Percentiles rank a stretch among this genome's conserved stretches.
These are phyloP conservation scores for Colletotrichum sp. DNA, from an alignment of 2,329 filamentous ascomycete genomes.

Conservation along the genomic window DNA sequence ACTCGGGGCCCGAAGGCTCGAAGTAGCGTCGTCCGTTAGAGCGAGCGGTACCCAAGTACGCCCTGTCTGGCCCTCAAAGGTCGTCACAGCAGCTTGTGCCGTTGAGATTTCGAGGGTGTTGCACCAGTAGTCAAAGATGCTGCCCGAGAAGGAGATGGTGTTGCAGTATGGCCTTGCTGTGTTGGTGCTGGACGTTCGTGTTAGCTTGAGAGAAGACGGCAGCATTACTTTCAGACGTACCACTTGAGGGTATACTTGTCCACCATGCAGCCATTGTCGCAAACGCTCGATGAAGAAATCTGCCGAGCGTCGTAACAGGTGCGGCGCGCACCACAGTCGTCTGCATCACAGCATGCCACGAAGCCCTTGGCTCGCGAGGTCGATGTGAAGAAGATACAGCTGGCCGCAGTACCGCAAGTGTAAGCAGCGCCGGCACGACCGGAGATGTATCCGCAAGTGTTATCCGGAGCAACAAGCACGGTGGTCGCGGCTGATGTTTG, in stretches of 20 bases:
- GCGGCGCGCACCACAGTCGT: conserved; percentile 38
- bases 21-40: conserved; percentile 8
- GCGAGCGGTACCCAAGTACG: conserved; percentile 29
- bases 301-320: conserved; percentile 44
- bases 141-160: conserved; percentile 46
- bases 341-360: conserved; percentile 46
- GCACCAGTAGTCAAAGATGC: conserved; percentile 52
- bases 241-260: conserved; percentile 52
- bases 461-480: conserved; percentile 52
- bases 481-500: conserved; percentile 33
- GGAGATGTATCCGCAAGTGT: conserved; percentile 55
- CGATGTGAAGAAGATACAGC: conserved; percentile 46
- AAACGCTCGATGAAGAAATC: conserved; percentile 38
- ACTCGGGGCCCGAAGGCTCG: background rate
- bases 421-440: conserved; percentile 44
- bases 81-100: conserved; percentile 42
- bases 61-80: conserved; percentile 41
- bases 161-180: conserved; percentile 45
- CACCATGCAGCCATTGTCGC: conserved; percentile 43
- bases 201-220: conserved; percentile 16
- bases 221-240: conserved; percentile 31
- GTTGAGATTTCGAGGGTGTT: conserved; percentile 35
- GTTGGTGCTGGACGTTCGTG: conserved; percentile 38
- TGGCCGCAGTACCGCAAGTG: conserved; percentile 37
- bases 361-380: conserved; percentile 31